Evolutionary conservation across 108 stramenopile species (phyloP).

Genomic region (Cyclostephanos invisitatus): DNA sequence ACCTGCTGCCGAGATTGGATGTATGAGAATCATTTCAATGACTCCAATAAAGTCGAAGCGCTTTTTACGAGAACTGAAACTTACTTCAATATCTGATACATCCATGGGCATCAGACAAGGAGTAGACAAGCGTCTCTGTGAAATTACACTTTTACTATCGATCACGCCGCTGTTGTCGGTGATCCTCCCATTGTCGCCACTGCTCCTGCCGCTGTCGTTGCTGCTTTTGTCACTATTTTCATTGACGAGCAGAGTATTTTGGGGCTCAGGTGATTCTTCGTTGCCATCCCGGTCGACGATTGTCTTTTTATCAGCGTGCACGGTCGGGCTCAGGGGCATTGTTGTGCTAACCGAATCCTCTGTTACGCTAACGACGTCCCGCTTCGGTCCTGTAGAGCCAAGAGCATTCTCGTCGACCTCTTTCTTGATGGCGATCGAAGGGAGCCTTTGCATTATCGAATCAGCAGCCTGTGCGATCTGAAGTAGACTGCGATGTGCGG

Average conservation of each 20-base stretch:
- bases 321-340: background rate
- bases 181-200: background rate
- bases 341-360: background rate
- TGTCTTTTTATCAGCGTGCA: background rate
- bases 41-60: background rate
- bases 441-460: constrained; percentile 35
- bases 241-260: background rate
- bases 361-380: background rate
- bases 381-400: background rate
- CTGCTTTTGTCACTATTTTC: constrained; percentile 1
- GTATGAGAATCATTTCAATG: background rate
- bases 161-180: background rate
- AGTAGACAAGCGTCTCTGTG: constrained; percentile 3
- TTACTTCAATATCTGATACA: background rate
- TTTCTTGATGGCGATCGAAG: background rate
- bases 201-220: background rate
- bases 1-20: background rate
- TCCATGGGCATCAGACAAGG: constrained; percentile 1
- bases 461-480: constrained; percentile 41
- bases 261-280: background rate
- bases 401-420: background rate
- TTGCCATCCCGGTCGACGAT: background rate
- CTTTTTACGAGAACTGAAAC: background rate
- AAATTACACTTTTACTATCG: background rate
- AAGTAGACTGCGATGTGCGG: constrained; percentile 19